Evolutionary conservation across 1,139 yeast species (phyloP).

Genomic region (Yamadazyma blattariae): DNA sequence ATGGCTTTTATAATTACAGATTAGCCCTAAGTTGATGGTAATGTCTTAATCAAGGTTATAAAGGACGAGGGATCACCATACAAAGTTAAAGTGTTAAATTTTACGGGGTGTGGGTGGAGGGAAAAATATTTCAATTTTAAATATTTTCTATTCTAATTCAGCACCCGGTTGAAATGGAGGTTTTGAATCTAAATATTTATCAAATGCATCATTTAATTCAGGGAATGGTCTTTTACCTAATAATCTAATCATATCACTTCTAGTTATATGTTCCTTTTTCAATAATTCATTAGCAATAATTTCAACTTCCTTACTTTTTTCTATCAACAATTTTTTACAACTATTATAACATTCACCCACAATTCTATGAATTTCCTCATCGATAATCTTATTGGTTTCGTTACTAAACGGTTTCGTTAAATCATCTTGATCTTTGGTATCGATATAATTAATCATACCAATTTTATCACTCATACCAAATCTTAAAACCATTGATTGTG

Average conservation of each 20-base stretch:
- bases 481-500: constrained; percentile 86
- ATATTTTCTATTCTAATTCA: constrained; percentile 2
- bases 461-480: constrained; percentile 87
- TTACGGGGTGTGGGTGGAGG: neutral
- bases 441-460: constrained; percentile 74
- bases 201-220: constrained; percentile 90
- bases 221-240: constrained; percentile 90
- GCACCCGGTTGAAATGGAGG: constrained; percentile 3
- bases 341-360: constrained; percentile 73
- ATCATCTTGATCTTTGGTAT: constrained; percentile 53
- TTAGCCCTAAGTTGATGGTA: too few relatives aligned
- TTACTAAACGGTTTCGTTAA: constrained; percentile 91
- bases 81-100: too few relatives aligned
- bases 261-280: constrained; percentile 78
- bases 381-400: constrained; percentile 76
- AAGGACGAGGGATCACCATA: too few relatives aligned
- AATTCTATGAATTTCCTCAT: constrained; percentile 77
- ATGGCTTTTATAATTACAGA: too few relatives aligned
- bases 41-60: too few relatives aligned
- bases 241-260: constrained; percentile 86
- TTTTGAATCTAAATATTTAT: constrained; percentile 60
- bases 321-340: constrained; percentile 67
- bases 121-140: too few relatives aligned
- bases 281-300: constrained; percentile 84
- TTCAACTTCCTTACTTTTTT: constrained; percentile 71